These are phyloP conservation scores for Vaccinium macrocarpon DNA, from an alignment of 148 eudicot genomes.

Conservation along the genomic window DNA sequence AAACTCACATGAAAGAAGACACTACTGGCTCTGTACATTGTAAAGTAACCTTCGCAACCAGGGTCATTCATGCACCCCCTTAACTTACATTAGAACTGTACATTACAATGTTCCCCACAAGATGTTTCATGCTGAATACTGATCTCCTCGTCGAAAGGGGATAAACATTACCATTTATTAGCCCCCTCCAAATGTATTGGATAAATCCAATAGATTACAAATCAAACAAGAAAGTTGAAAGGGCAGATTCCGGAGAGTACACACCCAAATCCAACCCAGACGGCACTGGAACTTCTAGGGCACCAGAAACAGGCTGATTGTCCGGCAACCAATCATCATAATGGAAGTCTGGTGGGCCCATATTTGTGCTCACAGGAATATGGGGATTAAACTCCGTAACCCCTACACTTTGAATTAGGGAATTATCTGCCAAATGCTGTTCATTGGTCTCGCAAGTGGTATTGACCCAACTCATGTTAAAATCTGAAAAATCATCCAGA, in stretches of 20 bases:
- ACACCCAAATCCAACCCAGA: conserved; percentile 29
- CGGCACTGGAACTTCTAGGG: conserved; percentile 22
- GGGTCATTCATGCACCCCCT: not conserved
- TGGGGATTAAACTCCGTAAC: conserved; percentile 20
- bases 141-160: not conserved
- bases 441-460: conserved; percentile 22
- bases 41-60: not conserved
- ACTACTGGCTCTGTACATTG: not conserved
- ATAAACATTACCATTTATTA: not conserved
- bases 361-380: conserved; percentile 17
- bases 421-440: conserved; percentile 22
- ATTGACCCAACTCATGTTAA: conserved; percentile 15
- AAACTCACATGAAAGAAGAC: not conserved
- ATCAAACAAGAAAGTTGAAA: conserved; percentile 43
- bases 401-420: conserved; percentile 17
- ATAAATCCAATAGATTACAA: conserved; percentile 25
- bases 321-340: conserved; percentile 34
- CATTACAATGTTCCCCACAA: not conserved
- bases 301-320: conserved; percentile 21
- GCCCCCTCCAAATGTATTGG: not conserved
- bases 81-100: not conserved
- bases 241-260: conserved; percentile 30
- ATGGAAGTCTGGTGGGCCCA: conserved; percentile 27
- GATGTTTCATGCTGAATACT: not conserved
- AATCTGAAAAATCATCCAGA: conserved; percentile 18